phyloP scores from a whole-genome alignment of 345 rosid species.

The Orychophragmus violaceus region DNA sequence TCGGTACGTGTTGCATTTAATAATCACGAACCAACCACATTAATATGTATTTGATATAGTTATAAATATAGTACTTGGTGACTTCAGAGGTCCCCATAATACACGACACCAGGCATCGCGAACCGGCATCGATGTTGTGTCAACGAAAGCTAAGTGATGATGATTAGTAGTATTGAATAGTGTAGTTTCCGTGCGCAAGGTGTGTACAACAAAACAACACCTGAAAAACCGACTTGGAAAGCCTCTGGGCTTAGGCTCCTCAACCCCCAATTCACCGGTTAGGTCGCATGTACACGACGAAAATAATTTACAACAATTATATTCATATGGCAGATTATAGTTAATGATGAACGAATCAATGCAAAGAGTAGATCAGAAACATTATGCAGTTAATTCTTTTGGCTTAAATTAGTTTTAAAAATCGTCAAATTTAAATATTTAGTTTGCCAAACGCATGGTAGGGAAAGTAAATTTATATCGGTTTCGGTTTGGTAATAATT shows the following conservation, averaged over 20 bases:
- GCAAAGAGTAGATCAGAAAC: not conserved
- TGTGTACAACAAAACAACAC: too few species aligned
- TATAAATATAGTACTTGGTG: constrained; percentile 10
- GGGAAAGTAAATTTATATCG: not conserved
- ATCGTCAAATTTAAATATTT: not conserved
- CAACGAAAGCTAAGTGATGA: not conserved
- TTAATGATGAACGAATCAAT: not conserved
- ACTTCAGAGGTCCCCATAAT: constrained; percentile 9
- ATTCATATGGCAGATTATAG: not conserved
- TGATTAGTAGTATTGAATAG: not conserved
- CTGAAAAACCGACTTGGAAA: too few species aligned
- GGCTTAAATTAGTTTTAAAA: not conserved
- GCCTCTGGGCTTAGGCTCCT: too few species aligned
- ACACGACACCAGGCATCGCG: constrained; percentile 16
- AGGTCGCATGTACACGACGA: too few species aligned
- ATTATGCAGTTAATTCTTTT: not conserved
- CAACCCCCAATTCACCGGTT: too few species aligned
- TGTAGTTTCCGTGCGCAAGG: too few species aligned
- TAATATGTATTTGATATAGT: not conserved
- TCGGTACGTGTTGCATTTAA: not conserved
- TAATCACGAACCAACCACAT: constrained; percentile 5
- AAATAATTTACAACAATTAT: too few species aligned
- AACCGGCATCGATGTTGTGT: constrained; percentile 16
- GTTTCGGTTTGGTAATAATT: not conserved
- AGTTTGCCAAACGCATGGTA: not conserved